phyloP scores from a whole-genome alignment of 768 basidiomycete species.

The Floccularia luteovirens region DNA sequence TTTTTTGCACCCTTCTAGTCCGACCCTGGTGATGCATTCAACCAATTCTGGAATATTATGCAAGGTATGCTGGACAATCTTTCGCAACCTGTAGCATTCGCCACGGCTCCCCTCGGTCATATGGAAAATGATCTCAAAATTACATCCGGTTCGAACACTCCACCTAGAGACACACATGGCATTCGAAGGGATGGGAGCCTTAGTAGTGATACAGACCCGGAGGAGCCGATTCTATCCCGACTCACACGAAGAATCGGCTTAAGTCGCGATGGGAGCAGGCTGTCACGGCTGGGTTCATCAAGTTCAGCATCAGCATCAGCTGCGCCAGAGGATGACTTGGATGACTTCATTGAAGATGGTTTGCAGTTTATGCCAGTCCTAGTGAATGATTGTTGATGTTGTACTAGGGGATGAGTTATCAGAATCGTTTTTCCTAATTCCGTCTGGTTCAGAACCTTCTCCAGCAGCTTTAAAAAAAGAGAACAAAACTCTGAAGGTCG shows the following conservation, averaged over 20 bases:
- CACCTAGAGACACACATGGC: constrained; percentile 12
- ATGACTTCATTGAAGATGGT: constrained; percentile 61
- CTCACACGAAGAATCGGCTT: constrained; percentile 47
- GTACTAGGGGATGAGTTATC: constrained; percentile 57
- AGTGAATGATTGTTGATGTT: constrained; percentile 3
- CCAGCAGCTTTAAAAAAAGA: constrained; percentile 51
- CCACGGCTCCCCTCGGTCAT: constrained; percentile 65
- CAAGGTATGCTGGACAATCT: constrained; percentile 83
- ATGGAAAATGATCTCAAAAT: constrained; percentile 19
- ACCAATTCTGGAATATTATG: constrained; percentile 84
- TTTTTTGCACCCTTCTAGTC: constrained; percentile 31
- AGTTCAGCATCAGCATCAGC: neutral
- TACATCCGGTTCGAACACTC: constrained; percentile 13
- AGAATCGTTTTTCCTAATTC: constrained; percentile 74
- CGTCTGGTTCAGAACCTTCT: constrained; percentile 49
- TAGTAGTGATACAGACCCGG: constrained; percentile 62
- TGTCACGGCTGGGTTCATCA: neutral
- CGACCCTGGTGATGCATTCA: constrained; percentile 82
- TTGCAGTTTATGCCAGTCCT: neutral
- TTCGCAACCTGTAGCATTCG: constrained; percentile 80
- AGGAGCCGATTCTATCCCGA: constrained; percentile 54
- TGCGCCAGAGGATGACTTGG: constrained; percentile 46
- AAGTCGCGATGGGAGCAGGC: constrained; percentile 18
- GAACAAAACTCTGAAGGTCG: constrained; percentile 54
- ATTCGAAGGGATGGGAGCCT: constrained; percentile 41